A percentile compares a stretch with the other conserved stretches of the same genome.
These are phyloP conservation scores for Thielaviopsis ethacetica DNA, from an alignment of 2,329 filamentous ascomycete species.

Conservation along the genomic window DNA sequence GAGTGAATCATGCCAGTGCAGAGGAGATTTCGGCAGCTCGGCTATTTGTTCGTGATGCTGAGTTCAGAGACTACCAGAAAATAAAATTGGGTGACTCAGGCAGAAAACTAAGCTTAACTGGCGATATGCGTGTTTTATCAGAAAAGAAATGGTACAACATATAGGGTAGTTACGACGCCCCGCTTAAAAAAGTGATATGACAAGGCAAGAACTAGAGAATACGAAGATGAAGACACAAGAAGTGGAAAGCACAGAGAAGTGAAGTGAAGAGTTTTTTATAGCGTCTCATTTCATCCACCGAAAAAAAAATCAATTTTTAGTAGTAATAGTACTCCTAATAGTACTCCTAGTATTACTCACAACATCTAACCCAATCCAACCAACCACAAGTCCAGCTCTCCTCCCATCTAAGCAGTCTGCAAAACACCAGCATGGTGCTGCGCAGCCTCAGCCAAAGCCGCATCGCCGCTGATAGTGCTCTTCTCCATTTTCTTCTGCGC, in stretches of 20 bases:
- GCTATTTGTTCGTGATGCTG: too few relatives aligned
- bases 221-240: too few relatives aligned
- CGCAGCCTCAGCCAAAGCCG: constrained; percentile 4
- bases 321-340: not conserved
- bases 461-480: constrained; percentile 5
- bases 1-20: too few relatives aligned
- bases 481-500: constrained; percentile 8
- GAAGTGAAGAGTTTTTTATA: not conserved
- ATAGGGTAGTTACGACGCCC: too few relatives aligned
- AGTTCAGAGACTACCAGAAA: too few relatives aligned
- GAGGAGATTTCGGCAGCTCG: too few relatives aligned
- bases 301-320: not conserved
- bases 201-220: too few relatives aligned
- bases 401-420: not conserved
- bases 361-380: not conserved
- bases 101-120: too few relatives aligned
- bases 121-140: too few relatives aligned
- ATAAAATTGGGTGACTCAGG: too few relatives aligned
- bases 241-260: not conserved
- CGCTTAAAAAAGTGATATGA: too few relatives aligned
- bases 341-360: not conserved
- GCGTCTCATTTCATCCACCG: not conserved
- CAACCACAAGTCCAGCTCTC: not conserved
- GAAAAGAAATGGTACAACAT: too few relatives aligned
- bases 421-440: constrained; percentile 1